Evolutionary conservation across 495 filamentous ascomycete species (phyloP).

Genomic region (Ascodesmis nigricans): DNA sequence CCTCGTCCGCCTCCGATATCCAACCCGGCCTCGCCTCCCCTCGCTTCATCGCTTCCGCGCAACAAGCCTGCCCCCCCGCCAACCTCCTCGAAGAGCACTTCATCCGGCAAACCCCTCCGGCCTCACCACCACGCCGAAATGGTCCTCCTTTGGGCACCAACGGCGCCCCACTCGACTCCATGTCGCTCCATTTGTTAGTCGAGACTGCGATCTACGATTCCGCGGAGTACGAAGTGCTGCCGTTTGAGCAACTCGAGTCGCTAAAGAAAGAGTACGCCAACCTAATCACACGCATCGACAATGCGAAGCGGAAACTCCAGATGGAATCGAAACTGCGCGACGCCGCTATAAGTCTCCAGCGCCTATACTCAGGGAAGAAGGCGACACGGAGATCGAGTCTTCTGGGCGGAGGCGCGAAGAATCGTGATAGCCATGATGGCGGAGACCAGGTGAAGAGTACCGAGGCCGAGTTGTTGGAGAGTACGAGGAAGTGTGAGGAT

Average conservation of each 20-base stretch:
- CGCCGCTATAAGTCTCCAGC: slow-evolving; percentile 64
- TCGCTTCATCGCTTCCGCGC: too few relatives aligned
- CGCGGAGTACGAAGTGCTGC: slow-evolving; percentile 58
- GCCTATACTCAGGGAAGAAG: slow-evolving; percentile 46
- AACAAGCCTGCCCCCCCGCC: too few relatives aligned
- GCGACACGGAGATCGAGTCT: slow-evolving; percentile 20
- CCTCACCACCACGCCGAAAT: too few relatives aligned
- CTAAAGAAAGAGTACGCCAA: slow-evolving; percentile 64
- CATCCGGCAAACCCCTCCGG: too few relatives aligned
- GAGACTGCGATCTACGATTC: slow-evolving; percentile 85
- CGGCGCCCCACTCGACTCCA: too few relatives aligned
- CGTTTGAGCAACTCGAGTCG: slow-evolving; percentile 71
- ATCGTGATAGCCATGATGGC: slow-evolving; percentile 14
- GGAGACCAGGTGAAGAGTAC: slow-evolving; percentile 24
- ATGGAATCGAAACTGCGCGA: slow-evolving; percentile 86
- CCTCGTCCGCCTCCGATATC: too few relatives aligned
- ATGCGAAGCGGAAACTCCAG: slow-evolving; percentile 56
- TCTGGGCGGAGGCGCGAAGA: slow-evolving; percentile 23
- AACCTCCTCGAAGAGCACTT: too few relatives aligned
- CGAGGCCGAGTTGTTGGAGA: slow-evolving; percentile 51
- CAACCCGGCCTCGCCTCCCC: too few relatives aligned
- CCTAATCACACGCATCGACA: slow-evolving; percentile 52
- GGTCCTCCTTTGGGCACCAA: too few relatives aligned
- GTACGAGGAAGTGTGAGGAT: slow-evolving; percentile 65
- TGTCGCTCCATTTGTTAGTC: slow-evolving; percentile 57